Base-by-base conservation (phyloP, 2,329 filamentous ascomycete genomes). In the Scedosporium minutisporum region DNA sequence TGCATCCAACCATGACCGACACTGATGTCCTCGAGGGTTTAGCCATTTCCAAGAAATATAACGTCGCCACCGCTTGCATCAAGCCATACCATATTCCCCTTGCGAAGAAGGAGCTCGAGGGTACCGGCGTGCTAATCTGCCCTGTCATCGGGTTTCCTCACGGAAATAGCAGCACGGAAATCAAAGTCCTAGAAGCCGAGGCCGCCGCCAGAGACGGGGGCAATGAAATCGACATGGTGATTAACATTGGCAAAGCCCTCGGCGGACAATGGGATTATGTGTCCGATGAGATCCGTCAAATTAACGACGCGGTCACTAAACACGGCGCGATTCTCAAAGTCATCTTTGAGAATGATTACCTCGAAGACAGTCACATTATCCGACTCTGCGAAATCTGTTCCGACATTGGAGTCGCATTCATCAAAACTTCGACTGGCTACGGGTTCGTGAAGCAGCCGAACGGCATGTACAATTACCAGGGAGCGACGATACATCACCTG, bases 1-100 rank as follows among this genome's bases (percentile, higher is more conserved):
- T 87, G 1, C 83, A 86, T 67, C 85, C 84, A 3, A 84, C 82
- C 60, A 79, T 87, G 76, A 85, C 83, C 6, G 83, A 86, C 67
- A 69, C 69, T 14, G 80, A 85, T 1, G 76, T 86, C 60, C 64
- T 75, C 1, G 68, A 72, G 1, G 83, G 83, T 2, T 76, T 86
- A 1, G 66, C 72, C 9, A 76, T 82, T 53, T 72, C 78, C 16
- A 77, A 74, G 61, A 72, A 76, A 16, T 74, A 81, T 71, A 70
- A 74, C 48, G 81, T 85, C 18, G 82, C 81, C 0, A 78, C 82
- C 0, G 84, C 81, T 25, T 86, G 83, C 69, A 69, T 86, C 25
- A 86, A 86, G 65, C 82, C 84, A 0, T 86, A 85, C 70, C 68
- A 71, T 9, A 78, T 86, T 3, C 74, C 80, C 0, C 69, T 79